Evolutionary conservation across 202 grass and related monocot genomes (phyloP), one percentile per base, ranked within the genome.

Genomic region (Thinopyrum obtusiflorum): DNA sequence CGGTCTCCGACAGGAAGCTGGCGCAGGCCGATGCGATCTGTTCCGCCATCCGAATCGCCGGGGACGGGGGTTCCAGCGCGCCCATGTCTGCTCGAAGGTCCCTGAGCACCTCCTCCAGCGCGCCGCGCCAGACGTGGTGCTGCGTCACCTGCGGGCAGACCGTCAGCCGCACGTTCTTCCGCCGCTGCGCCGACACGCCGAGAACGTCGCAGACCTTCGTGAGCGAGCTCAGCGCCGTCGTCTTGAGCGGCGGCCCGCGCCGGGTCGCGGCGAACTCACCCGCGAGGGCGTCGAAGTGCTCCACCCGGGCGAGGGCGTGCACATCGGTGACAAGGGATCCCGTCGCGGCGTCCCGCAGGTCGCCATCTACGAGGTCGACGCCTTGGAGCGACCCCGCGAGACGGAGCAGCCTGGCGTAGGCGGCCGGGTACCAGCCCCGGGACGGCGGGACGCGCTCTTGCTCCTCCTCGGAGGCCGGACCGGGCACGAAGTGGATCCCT

Each of bases 121-220:
- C 85, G 83, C 75, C 91, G 1, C 95, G 86, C 92, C 92, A 97
- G 63, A 94, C 67, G 68, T 87, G 89, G 74, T 94, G 92, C 73
- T 93, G 95, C 70, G 93, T 98, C 49, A 95, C 86, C 94, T 95
- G 95, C 46, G 91, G 91, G 78, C 88, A 98, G 39, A 98, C 66
- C 20, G 87, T 87, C 57, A 92, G 82, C 65, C 95, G 86, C 61
- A 97, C 89, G 53, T 32, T 61, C 82, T 92, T 97, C 61, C 89
- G 77, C 85, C 79, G 83, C 83, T 97, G 92, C 83, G 85, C 90
- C 27, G 92, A 85, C 72, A 95, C 79, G 77, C 89, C 92, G 36
- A 97, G 81, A 40, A 93, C 82, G n/a, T 97, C 89, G 67, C 92
- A 92, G 28, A 94, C 70, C 65, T 71, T 77, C 5, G 87, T 93